Evolutionary conservation across 1,284 basidiomycete genomes (phyloP).

Genomic region (Leccinum subspadiceum): DNA sequence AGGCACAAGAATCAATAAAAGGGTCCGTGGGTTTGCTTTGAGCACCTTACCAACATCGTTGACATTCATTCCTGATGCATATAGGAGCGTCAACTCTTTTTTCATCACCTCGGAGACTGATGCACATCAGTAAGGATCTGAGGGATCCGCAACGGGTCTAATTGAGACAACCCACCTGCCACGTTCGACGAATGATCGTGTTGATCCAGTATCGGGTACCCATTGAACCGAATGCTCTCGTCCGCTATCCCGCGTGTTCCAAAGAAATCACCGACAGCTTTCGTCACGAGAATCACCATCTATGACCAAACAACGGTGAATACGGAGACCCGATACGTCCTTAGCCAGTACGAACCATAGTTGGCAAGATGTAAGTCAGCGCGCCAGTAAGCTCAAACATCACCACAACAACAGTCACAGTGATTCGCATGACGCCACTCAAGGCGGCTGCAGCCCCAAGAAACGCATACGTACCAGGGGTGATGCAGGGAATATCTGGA

Average conservation of each 20-base stretch:
- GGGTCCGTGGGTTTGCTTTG: not conserved
- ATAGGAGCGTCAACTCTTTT: slow-evolving; percentile 71
- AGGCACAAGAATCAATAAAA: not conserved
- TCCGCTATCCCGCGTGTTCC: slow-evolving; percentile 95
- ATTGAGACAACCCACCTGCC: slow-evolving; percentile 55
- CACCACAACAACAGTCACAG: slow-evolving; percentile 97
- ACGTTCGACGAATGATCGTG: slow-evolving; percentile 88
- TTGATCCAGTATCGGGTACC: slow-evolving; percentile 94
- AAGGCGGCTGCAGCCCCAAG: slow-evolving; percentile 93
- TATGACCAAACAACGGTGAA: slow-evolving; percentile 33
- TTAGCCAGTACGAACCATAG: slow-evolving; percentile 69
- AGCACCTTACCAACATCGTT: slow-evolving; percentile 68
- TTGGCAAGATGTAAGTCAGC: slow-evolving; percentile 95
- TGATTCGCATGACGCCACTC: slow-evolving; percentile 95
- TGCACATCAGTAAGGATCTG: slow-evolving; percentile 10
- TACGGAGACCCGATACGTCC: not conserved
- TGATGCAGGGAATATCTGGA: slow-evolving; percentile 94
- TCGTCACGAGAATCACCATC: slow-evolving; percentile 96
- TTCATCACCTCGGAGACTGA: slow-evolving; percentile 90
- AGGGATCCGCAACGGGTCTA: slow-evolving; percentile 1
- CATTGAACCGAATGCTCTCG: slow-evolving; percentile 96
- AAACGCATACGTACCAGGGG: slow-evolving; percentile 96
- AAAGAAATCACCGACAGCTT: slow-evolving; percentile 95
- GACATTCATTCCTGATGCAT: slow-evolving; percentile 75
- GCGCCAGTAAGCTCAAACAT: slow-evolving; percentile 99